Percentiles rank a stretch among this genome's conserved stretches.
Evolutionary conservation across 169 alveolate species (phyloP).

Genomic region (Amoebophrya sp.): DNA sequence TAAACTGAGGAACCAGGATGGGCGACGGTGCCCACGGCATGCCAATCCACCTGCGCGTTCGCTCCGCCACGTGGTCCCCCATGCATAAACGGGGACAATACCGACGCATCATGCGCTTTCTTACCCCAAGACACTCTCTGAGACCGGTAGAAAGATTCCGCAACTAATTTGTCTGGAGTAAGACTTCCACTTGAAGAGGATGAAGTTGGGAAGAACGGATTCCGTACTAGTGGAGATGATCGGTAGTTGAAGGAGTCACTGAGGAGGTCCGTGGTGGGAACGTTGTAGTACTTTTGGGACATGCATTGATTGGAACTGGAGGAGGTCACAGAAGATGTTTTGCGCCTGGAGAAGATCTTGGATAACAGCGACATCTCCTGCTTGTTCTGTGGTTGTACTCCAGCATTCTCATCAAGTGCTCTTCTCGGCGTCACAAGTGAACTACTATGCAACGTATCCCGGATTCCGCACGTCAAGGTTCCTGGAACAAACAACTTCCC

Average conservation of each 20-base stretch:
- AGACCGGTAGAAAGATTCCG: not conserved
- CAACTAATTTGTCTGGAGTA: not conserved
- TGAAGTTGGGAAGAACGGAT: not conserved
- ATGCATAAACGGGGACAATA: not conserved
- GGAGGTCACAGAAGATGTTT: no score
- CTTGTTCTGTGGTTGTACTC: no score
- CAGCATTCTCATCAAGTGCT: no score
- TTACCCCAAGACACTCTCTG: not conserved
- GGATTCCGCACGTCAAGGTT: not conserved
- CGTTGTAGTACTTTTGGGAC: not conserved
- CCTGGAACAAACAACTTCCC: not conserved
- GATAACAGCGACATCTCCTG: no score
- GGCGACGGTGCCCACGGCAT: not conserved
- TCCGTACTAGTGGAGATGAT: not conserved
- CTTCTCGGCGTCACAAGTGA: no score
- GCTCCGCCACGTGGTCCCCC: not conserved
- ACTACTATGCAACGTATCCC: no score
- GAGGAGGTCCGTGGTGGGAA: not conserved
- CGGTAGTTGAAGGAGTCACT: not conserved
- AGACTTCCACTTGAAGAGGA: not conserved
- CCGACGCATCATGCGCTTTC: not conserved
- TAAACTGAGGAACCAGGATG: not conserved
- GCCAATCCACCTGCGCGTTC: not conserved
- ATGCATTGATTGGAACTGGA: not conserved
- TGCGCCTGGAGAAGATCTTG: no score